Evolutionary conservation across 345 rosid species (phyloP).

Genomic region (Eucalyptus sp.): DNA sequence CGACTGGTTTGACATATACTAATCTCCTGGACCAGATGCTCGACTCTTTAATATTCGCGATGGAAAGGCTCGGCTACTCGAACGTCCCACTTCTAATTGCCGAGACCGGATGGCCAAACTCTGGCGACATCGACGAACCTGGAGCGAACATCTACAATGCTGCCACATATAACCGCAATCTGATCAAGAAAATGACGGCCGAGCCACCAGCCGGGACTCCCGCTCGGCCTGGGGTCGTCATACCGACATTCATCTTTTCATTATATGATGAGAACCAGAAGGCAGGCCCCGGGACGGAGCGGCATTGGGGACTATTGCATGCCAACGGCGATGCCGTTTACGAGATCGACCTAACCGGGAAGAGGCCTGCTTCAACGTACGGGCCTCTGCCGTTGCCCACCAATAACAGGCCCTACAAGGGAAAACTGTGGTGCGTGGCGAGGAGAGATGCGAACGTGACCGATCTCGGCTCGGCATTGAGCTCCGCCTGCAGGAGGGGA

Average conservation of each 20-base stretch:
- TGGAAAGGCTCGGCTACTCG: slow-evolving; percentile 46
- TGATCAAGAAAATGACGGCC: slow-evolving; percentile 33
- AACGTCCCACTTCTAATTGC: slow-evolving; percentile 39
- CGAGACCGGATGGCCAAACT: slow-evolving; percentile 84
- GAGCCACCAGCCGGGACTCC: slow-evolving; percentile 57
- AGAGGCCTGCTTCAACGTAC: slow-evolving; percentile 2
- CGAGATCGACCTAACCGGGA: slow-evolving; percentile 48
- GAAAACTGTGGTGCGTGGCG: slow-evolving; percentile 60
- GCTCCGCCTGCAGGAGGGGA: slow-evolving; percentile 31
- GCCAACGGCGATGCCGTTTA: slow-evolving; percentile 34
- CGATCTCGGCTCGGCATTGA: slow-evolving; percentile 23
- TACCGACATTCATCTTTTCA: slow-evolving; percentile 59
- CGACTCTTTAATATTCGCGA: slow-evolving; percentile 48
- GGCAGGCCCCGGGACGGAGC: slow-evolving; percentile 61
- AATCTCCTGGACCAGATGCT: slow-evolving; percentile 83
- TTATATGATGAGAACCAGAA: slow-evolving; percentile 60
- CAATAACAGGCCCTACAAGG: slow-evolving; percentile 40
- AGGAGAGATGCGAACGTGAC: slow-evolving; percentile 18
- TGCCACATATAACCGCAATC: slow-evolving; percentile 65
- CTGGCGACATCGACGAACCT: slow-evolving; percentile 52
- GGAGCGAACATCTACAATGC: slow-evolving; percentile 69
- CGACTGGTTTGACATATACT: slow-evolving; percentile 34
- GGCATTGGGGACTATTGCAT: slow-evolving; percentile 63
- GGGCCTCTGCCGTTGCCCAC: slow-evolving; percentile 26
- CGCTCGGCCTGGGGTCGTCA: slow-evolving; percentile 39